Conservation (phyloP, 177 flowering plant species). For the Vitis hybrid region DNA sequence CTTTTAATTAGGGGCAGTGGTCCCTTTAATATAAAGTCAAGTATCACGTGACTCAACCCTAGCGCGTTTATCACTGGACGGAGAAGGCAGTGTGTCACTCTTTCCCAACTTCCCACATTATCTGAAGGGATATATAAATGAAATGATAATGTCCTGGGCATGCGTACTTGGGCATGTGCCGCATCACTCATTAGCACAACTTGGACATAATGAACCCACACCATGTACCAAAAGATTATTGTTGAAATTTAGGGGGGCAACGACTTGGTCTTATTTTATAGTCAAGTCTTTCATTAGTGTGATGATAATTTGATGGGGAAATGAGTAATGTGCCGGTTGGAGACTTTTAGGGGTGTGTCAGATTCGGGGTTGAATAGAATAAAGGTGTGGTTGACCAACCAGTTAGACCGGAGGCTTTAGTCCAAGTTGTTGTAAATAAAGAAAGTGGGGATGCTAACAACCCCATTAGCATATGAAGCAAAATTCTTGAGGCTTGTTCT, state of each 20-base stretch:
- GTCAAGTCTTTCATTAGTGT: too few relatives aligned
- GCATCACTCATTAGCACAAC: neutral
- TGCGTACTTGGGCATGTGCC: conserved; percentile 21
- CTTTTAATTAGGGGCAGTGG: neutral
- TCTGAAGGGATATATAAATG: conserved; percentile 15
- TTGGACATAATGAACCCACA: too few relatives aligned
- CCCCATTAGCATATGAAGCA: too few relatives aligned
- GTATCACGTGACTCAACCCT: conserved; percentile 4
- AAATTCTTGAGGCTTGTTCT: too few relatives aligned
- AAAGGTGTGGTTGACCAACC: neutral
- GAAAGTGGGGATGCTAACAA: too few relatives aligned
- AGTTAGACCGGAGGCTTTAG: neutral
- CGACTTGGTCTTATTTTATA: too few relatives aligned
- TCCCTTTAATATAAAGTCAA: neutral
- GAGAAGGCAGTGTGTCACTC: neutral
- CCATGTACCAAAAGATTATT: too few relatives aligned
- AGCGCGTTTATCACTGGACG: too few relatives aligned
- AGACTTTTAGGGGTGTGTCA: neutral
- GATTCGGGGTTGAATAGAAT: neutral
- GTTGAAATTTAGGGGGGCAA: too few relatives aligned
- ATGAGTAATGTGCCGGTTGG: neutral
- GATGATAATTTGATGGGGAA: neutral
- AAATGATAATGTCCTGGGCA: conserved; percentile 28
- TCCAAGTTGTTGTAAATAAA: neutral
- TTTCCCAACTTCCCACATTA: conserved; percentile 16